phyloP scores from a whole-genome alignment of 106 monocot genomes.

The Cymbidium sinense region DNA sequence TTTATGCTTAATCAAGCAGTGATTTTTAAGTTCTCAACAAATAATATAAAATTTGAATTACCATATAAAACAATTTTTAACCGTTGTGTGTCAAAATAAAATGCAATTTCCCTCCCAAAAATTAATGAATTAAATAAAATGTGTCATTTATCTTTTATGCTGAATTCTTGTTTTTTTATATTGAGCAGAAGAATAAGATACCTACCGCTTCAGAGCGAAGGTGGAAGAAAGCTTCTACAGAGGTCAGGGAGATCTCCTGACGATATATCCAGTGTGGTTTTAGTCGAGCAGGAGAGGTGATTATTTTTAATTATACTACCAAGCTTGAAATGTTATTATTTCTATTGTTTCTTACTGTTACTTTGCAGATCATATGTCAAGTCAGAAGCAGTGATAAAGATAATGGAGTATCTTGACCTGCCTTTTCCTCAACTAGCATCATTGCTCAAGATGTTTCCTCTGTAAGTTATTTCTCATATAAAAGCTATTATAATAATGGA shows the following conservation, averaged over 20 bases:
- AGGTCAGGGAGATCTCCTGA: slow-evolving; percentile 84
- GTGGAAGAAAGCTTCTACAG: slow-evolving; percentile 70
- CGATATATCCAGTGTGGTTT: slow-evolving; percentile 93
- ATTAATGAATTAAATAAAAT: too few relatives aligned
- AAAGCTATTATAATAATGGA: neutral
- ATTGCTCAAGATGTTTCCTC: slow-evolving; percentile 54
- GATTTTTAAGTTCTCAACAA: too few relatives aligned
- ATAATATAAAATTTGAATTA: too few relatives aligned
- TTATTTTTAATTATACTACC: neutral
- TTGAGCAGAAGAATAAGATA: slow-evolving; percentile 70
- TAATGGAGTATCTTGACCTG: slow-evolving; percentile 82
- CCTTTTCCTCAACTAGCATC: slow-evolving; percentile 82
- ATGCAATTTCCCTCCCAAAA: too few relatives aligned
- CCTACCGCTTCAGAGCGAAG: slow-evolving; percentile 70
- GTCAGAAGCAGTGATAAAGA: slow-evolving; percentile 89
- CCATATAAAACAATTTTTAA: too few relatives aligned
- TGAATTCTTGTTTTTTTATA: neutral
- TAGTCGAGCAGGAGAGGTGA: slow-evolving; percentile 83
- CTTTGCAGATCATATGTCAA: slow-evolving; percentile 68
- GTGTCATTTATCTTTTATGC: too few relatives aligned
- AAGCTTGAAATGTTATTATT: neutral
- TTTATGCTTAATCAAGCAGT: too few relatives aligned
- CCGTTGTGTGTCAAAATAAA: too few relatives aligned
- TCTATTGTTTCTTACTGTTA: neutral
- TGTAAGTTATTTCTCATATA: slow-evolving; percentile 32